These are phyloP conservation scores for Rhizophagus clarus DNA, from an alignment of 192 early-diverging fungal genomes.

Conservation along the genomic window DNA sequence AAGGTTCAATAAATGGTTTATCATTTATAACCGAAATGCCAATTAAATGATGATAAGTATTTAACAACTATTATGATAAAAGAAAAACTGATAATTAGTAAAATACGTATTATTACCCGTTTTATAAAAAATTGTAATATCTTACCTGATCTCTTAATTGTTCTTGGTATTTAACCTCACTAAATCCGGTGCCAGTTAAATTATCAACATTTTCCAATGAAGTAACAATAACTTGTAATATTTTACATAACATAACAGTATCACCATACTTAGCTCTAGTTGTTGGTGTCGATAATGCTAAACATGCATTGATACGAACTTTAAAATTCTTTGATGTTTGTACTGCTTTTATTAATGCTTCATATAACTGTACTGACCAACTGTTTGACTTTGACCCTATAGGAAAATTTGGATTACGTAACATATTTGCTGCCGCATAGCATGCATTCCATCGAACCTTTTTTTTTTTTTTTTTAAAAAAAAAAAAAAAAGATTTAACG, in stretches of 20 bases:
- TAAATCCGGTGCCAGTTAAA: constrained; percentile 20
- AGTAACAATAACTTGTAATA: constrained; percentile 36
- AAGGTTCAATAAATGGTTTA: constrained; percentile 9
- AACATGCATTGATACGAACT: constrained; percentile 72
- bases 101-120: background rate
- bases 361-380: constrained; percentile 57
- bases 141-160: constrained; percentile 30
- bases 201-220: constrained; percentile 41
- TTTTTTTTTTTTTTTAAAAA: too few relatives aligned
- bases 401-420: constrained; percentile 56
- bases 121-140: background rate
- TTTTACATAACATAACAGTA: constrained; percentile 34
- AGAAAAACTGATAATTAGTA: background rate
- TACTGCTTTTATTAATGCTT: constrained; percentile 54
- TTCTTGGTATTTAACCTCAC: constrained; percentile 32
- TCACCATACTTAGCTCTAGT: constrained; percentile 46
- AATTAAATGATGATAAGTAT: constrained; percentile 26
- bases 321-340: constrained; percentile 72
- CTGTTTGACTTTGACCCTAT: constrained; percentile 47
- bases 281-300: constrained; percentile 48
- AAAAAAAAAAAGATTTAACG: background rate
- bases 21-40: background rate
- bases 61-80: background rate
- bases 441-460: constrained; percentile 82
- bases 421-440: constrained; percentile 66